phyloP scores from a whole-genome alignment of 306 rosid species.

The Benincasa hispida region DNA sequence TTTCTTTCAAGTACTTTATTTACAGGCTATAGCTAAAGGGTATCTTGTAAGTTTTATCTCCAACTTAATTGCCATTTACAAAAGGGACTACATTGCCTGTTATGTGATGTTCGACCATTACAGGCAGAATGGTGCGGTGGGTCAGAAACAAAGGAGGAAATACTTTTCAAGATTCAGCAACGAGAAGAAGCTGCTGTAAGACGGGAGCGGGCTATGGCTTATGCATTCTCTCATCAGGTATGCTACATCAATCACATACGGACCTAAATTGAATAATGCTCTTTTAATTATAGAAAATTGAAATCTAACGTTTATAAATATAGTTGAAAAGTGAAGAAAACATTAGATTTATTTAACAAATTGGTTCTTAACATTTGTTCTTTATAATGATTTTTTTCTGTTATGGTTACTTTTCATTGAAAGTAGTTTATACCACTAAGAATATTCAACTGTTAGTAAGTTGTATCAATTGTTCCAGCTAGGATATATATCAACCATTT shows the following conservation, averaged over 20 bases:
- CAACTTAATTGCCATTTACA: background rate
- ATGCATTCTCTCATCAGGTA: constrained; percentile 84
- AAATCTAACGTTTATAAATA: background rate
- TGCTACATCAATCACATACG: background rate
- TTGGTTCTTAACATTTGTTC: background rate
- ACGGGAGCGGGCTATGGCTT: constrained; percentile 77
- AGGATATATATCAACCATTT: too few species aligned
- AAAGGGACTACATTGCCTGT: background rate
- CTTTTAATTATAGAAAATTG: background rate
- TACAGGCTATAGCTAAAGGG: background rate
- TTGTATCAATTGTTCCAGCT: background rate
- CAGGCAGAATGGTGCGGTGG: constrained; percentile 75
- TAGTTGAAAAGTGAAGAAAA: background rate
- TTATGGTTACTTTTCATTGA: background rate
- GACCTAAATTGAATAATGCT: background rate
- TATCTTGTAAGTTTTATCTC: background rate
- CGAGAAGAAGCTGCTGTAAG: constrained; percentile 64
- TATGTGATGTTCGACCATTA: background rate
- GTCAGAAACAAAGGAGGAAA: constrained; percentile 77
- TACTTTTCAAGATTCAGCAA: constrained; percentile 45
- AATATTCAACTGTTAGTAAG: background rate
- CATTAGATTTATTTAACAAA: background rate
- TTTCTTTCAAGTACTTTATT: background rate
- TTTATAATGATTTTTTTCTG: background rate
- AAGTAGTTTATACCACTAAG: background rate